phyloP scores from a whole-genome alignment of 2,329 filamentous ascomycete genomes.

The Alternaria conjuncta region DNA sequence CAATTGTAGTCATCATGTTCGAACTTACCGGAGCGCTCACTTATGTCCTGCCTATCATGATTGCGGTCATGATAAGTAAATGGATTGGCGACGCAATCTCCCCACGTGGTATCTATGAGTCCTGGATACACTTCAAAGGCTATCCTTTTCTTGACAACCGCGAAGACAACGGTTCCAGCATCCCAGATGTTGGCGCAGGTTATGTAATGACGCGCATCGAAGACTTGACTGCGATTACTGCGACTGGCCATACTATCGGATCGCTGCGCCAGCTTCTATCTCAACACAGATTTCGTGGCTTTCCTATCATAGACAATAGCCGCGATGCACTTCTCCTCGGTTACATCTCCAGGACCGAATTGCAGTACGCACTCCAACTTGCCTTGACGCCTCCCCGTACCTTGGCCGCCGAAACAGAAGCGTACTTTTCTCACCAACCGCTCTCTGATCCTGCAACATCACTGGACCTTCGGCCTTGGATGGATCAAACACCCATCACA shows the following conservation, averaged over 20 bases:
- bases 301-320: constrained; percentile 83
- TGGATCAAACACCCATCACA: constrained; percentile 98
- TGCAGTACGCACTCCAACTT: constrained; percentile 77
- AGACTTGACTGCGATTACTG: constrained; percentile 86
- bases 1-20: constrained; percentile 99
- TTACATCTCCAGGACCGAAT: constrained; percentile 91
- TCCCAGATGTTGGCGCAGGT: constrained; percentile 84
- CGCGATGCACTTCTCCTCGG: constrained; percentile 81
- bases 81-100: constrained; percentile 98
- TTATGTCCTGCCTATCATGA: constrained; percentile 98
- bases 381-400: constrained; percentile 63
- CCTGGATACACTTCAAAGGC: constrained; percentile 95
- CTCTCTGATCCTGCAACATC: constrained; percentile 74
- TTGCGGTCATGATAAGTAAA: constrained; percentile 96
- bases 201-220: constrained; percentile 93
- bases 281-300: constrained; percentile 82
- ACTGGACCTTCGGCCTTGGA: constrained; percentile 93
- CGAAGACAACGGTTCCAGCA: constrained; percentile 66
- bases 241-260: constrained; percentile 84
- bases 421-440: constrained; percentile 83
- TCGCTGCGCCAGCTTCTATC: constrained; percentile 74
- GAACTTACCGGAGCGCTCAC: constrained; percentile 95
- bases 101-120: constrained; percentile 92
- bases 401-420: constrained; percentile 74
- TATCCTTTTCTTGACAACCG: constrained; percentile 95